Evolutionary conservation across 1,284 basidiomycete genomes (phyloP), one percentile per base, ranked within the genome.

Genomic region (Ganoderma lingzhi): DNA sequence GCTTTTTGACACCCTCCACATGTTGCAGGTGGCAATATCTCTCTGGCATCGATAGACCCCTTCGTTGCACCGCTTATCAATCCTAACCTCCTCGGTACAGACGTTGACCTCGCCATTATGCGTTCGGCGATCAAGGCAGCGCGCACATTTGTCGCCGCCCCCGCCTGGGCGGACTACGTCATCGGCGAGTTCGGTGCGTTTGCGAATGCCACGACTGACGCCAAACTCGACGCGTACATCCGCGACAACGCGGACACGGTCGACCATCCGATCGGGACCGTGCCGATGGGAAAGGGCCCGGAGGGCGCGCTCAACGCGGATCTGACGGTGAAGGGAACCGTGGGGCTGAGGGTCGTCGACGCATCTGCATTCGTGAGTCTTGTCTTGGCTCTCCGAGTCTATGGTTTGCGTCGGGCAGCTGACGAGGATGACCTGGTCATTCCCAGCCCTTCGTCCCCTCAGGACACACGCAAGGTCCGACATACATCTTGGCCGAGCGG

Each of bases 221-320:
- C 39, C 1, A 65, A 74, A 67, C 53, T 77, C 48, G 68, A 70
- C 12, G 69, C 61, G 32, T 76, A 70, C 53, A 67, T 66, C 14
- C 69, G 73, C n/a, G 58, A 68, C 37, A 62, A 67, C 56, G 39
- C 73, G 19, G 64, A 62, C 6, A 73, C 76, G 1, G 63, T 75
- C 28, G 70, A 63, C 19, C 77, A 79, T 45, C 70, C 74, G 1
- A 65, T 76, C 32, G 75, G 76, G 28, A 78, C 76, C 3, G 74
- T 76, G 0, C 28, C 63, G 19, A 76, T 79, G 76, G 64, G 72
- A 1, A 64, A n/a, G n/a, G 62, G 48, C 1, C 42, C 28, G 3
- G 75, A 73, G 4, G 80, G 78, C 17, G 88, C 89, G 35, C 86
- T 90, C 55, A 85, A 87, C 77, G 82, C 87, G 2, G 82, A 86